These are phyloP conservation scores for Coprinopsis marcescibilis DNA, from an alignment of 768 basidiomycete species.

Conservation along the genomic window DNA sequence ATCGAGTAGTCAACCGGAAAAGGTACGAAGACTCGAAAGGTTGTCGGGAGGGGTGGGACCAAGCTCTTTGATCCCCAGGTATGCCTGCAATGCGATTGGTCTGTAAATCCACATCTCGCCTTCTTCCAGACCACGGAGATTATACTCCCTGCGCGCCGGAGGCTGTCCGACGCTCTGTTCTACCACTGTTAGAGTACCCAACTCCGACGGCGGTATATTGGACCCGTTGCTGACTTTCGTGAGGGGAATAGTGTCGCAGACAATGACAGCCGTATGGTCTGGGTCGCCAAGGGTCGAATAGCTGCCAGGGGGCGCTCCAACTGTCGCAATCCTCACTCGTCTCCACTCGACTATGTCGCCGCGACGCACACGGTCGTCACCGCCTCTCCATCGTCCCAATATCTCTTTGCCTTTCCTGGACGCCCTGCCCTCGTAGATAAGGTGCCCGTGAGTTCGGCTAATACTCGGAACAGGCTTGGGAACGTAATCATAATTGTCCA, in stretches of 20 bases:
- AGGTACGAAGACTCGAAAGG: slow-evolving; percentile 9
- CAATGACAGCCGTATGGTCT: slow-evolving; percentile 51
- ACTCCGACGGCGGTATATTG: slow-evolving; percentile 30
- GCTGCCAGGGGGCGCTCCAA: slow-evolving; percentile 16
- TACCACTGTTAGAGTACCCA: slow-evolving; percentile 43
- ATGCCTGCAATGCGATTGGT: slow-evolving; percentile 37
- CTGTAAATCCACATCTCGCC: slow-evolving; percentile 58
- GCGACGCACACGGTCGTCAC: slow-evolving; percentile 43
- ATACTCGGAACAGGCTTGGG: slow-evolving; percentile 43
- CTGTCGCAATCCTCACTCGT: slow-evolving; percentile 29
- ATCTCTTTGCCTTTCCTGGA: slow-evolving; percentile 24
- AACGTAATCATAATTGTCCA: slow-evolving; percentile 34
- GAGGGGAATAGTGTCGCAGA: slow-evolving; percentile 30
- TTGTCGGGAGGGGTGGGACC: slow-evolving; percentile 18
- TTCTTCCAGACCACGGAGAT: slow-evolving; percentile 35
- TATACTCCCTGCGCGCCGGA: slow-evolving; percentile 37
- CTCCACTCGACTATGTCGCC: slow-evolving; percentile 56
- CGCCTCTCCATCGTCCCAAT: slow-evolving; percentile 43
- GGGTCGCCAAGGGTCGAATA: slow-evolving; percentile 39
- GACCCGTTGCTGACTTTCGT: slow-evolving; percentile 26
- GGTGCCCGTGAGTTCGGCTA: slow-evolving; percentile 48
- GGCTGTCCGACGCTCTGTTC: slow-evolving; percentile 44
- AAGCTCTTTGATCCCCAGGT: slow-evolving; percentile 23
- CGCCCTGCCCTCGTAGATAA: slow-evolving; percentile 40
- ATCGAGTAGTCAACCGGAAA: no score